Evolutionary conservation across 495 filamentous ascomycete species (phyloP).

Genomic region (Penicillium ucsense): DNA sequence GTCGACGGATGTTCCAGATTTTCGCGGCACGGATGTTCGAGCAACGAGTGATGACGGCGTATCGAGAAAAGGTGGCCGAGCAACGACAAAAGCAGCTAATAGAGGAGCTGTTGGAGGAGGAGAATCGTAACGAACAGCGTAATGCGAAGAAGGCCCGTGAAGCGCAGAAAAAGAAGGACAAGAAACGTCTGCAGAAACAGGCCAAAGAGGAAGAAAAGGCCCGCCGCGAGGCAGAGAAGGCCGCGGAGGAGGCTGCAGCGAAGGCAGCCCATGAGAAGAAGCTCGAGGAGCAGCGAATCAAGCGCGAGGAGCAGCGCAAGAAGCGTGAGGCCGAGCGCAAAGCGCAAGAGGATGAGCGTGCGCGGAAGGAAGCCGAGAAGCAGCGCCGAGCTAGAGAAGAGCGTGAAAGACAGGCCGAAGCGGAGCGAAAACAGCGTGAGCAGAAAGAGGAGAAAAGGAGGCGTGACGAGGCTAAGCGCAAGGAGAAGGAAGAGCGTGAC

Average conservation of each 20-base stretch:
- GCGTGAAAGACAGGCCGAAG: constrained; percentile 70
- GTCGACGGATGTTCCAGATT: constrained; percentile 98
- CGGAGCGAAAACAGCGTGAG: constrained; percentile 62
- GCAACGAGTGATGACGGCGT: constrained; percentile 91
- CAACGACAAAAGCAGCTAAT: constrained; percentile 88
- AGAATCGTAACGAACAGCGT: constrained; percentile 58
- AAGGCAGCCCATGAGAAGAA: constrained; percentile 71
- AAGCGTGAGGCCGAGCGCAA: constrained; percentile 90
- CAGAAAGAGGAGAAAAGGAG: constrained; percentile 66
- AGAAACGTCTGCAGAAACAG: constrained; percentile 72
- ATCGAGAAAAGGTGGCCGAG: constrained; percentile 88
- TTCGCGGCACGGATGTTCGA: constrained; percentile 99
- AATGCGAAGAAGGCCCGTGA: constrained; percentile 92
- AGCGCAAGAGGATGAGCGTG: constrained; percentile 77
- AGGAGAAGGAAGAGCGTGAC: constrained; percentile 68
- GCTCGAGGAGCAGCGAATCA: constrained; percentile 65
- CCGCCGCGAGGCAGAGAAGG: constrained; percentile 76
- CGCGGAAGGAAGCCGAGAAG: constrained; percentile 69
- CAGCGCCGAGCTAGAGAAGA: constrained; percentile 70
- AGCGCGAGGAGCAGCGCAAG: constrained; percentile 81
- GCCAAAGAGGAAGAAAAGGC: constrained; percentile 85
- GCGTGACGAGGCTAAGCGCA: constrained; percentile 50
- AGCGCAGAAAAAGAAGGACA: constrained; percentile 87
- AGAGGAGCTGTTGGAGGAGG: constrained; percentile 83
- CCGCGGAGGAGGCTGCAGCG: constrained; percentile 74